These are phyloP conservation scores for Verticillium tricorpus DNA, from an alignment of 2,329 filamentous ascomycete species.

Conservation along the genomic window DNA sequence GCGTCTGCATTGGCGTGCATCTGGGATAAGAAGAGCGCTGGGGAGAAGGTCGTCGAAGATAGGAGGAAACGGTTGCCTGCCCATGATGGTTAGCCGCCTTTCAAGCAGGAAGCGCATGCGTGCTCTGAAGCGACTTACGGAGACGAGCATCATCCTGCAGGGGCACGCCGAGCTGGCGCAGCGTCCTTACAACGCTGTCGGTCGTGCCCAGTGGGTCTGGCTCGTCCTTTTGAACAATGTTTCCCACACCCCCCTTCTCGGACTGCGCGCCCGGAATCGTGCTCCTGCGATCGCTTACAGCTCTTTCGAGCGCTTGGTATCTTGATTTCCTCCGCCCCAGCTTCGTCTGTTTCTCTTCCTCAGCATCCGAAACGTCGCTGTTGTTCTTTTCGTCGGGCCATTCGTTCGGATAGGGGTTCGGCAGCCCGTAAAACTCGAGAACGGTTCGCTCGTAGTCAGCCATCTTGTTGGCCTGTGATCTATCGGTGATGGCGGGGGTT, in stretches of 20 bases:
- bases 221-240: conserved; percentile 84
- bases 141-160: conserved; percentile 79
- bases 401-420: conserved; percentile 70
- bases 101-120: conserved; percentile 6
- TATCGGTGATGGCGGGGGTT: not conserved
- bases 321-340: conserved; percentile 64
- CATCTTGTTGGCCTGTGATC: conserved; percentile 32
- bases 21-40: conserved; percentile 85
- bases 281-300: conserved; percentile 64
- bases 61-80: conserved; percentile 87
- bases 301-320: conserved; percentile 79
- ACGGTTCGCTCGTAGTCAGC: conserved; percentile 72
- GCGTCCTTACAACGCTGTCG: conserved; percentile 77
- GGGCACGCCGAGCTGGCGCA: conserved; percentile 72
- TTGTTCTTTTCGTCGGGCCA: conserved; percentile 86
- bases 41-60: conserved; percentile 93
- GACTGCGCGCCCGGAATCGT: conserved; percentile 63
- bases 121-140: conserved; percentile 41
- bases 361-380: conserved; percentile 62
- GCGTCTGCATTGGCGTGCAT: conserved; percentile 85
- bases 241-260: conserved; percentile 62
- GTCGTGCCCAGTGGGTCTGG: conserved; percentile 85
- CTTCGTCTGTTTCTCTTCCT: conserved; percentile 41
- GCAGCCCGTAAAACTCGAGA: conserved; percentile 85
- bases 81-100: conserved; percentile 9